Evolutionary conservation across 805 yeast genomes (phyloP).

Genomic region (Priceomyces melissophilus): DNA sequence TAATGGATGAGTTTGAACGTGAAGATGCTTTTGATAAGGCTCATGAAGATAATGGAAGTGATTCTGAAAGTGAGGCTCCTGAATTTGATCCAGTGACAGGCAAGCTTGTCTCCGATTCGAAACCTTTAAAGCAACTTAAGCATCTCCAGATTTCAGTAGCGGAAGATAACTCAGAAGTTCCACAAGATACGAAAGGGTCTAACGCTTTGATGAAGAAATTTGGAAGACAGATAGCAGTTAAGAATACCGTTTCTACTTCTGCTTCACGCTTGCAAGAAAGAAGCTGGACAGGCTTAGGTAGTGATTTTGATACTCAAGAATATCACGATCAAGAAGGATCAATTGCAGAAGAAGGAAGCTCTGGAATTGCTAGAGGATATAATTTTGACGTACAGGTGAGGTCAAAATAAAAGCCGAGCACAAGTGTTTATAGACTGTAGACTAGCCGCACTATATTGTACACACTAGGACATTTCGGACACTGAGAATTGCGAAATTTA

Average conservation of each 20-base stretch:
- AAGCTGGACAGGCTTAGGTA: conserved; percentile 88
- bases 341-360: conserved; percentile 71
- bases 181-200: conserved; percentile 4
- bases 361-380: conserved; percentile 91
- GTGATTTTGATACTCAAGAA: conserved; percentile 59
- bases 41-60: conserved; percentile 16
- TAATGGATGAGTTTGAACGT: conserved; percentile 39
- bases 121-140: conserved; percentile 67
- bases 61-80: conserved; percentile 58
- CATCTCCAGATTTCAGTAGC: conserved; percentile 57
- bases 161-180: conserved; percentile 14
- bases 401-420: neutral
- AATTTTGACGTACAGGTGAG: conserved; percentile 25
- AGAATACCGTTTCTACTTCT: conserved; percentile 84
- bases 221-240: conserved; percentile 46
- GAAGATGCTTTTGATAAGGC: conserved; percentile 32
- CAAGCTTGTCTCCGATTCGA: conserved; percentile 57
- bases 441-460: too few relatives aligned
- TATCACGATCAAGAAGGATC: conserved; percentile 65
- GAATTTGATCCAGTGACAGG: conserved; percentile 90
- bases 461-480: conserved; percentile 52
- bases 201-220: conserved; percentile 48
- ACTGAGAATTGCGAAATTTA: conserved; percentile 68
- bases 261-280: conserved; percentile 71
- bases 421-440: too few relatives aligned